These are phyloP conservation scores for Vaccinium myrtillus DNA, from an alignment of 148 eudicot genomes.

Conservation along the genomic window DNA sequence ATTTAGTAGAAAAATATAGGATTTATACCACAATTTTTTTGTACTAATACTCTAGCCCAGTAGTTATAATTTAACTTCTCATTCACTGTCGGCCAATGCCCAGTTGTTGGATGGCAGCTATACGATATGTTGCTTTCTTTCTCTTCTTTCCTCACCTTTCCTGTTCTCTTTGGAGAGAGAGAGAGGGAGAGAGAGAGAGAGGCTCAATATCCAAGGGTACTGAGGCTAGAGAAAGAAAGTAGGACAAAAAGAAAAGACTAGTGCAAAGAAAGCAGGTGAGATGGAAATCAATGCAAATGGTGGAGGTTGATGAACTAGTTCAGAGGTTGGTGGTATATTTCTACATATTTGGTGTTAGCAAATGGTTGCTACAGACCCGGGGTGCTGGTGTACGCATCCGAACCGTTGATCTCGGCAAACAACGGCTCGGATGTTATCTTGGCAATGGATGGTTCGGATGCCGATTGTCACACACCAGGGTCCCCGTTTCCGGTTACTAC, in stretches of 20 bases:
- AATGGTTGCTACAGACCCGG: too few relatives aligned
- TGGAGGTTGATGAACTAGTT: constrained; percentile 3
- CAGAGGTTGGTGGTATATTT: background rate
- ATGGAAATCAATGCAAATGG: constrained; percentile 7
- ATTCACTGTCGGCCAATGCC: background rate
- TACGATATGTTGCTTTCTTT: constrained; percentile 31
- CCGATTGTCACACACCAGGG: too few relatives aligned
- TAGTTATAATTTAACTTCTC: background rate
- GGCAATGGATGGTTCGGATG: too few relatives aligned
- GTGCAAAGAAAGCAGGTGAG: background rate
- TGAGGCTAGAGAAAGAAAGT: constrained; percentile 9
- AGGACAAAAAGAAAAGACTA: constrained; percentile 2
- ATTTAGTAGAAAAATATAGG: too few relatives aligned
- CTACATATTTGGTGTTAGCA: background rate
- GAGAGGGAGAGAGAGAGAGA: background rate
- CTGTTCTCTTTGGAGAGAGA: background rate
- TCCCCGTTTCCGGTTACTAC: too few relatives aligned
- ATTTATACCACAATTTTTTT: too few relatives aligned
- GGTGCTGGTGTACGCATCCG: too few relatives aligned
- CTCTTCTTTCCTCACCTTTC: constrained; percentile 12
- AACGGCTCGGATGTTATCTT: too few relatives aligned
- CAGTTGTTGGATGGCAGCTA: constrained; percentile 5
- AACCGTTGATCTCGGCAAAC: too few relatives aligned
- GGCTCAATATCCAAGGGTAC: constrained; percentile 26
- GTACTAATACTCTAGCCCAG: background rate